These are phyloP conservation scores for Agaricus blazei DNA, from an alignment of 768 basidiomycete species.

Conservation along the genomic window DNA sequence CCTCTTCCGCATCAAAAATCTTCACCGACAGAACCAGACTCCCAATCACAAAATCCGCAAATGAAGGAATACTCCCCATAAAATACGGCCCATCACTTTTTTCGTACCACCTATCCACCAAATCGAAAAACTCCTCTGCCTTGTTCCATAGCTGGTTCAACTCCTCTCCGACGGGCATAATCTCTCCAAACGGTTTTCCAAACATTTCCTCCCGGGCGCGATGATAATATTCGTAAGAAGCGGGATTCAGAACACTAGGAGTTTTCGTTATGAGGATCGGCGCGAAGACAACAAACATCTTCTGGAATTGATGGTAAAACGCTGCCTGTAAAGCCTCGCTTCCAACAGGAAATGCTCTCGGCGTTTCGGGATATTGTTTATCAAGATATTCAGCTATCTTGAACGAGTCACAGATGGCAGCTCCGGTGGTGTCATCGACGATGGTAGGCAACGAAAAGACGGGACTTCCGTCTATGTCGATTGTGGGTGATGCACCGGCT, in stretches of 20 bases:
- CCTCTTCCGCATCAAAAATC: slow-evolving; percentile 28
- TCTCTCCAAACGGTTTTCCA: slow-evolving; percentile 31
- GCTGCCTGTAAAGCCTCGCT: slow-evolving; percentile 34
- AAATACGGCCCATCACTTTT: slow-evolving; percentile 27
- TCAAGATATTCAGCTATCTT: slow-evolving; percentile 49
- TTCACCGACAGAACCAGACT: slow-evolving; percentile 25
- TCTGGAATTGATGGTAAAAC: slow-evolving; percentile 21
- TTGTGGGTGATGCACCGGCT: slow-evolving; percentile 31
- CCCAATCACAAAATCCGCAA: slow-evolving; percentile 36
- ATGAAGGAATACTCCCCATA: slow-evolving; percentile 30
- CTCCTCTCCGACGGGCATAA: slow-evolving; percentile 24
- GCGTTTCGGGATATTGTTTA: slow-evolving; percentile 36
- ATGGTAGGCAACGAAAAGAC: slow-evolving; percentile 48
- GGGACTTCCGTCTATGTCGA: slow-evolving; percentile 24
- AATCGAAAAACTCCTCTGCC: slow-evolving; percentile 26
- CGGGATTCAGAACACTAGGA: slow-evolving; percentile 16
- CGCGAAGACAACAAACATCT: neutral
- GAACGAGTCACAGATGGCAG: slow-evolving; percentile 35
- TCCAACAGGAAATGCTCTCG: slow-evolving; percentile 23
- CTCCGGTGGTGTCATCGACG: slow-evolving; percentile 36
- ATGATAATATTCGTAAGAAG: slow-evolving; percentile 26
- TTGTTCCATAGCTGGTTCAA: slow-evolving; percentile 31
- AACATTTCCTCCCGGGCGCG: slow-evolving; percentile 26
- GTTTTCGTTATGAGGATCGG: slow-evolving; percentile 15
- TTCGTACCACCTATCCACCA: slow-evolving; percentile 22